phyloP scores from a whole-genome alignment of 2,329 filamentous ascomycete species.

The Fusarium solani-melongenae region DNA sequence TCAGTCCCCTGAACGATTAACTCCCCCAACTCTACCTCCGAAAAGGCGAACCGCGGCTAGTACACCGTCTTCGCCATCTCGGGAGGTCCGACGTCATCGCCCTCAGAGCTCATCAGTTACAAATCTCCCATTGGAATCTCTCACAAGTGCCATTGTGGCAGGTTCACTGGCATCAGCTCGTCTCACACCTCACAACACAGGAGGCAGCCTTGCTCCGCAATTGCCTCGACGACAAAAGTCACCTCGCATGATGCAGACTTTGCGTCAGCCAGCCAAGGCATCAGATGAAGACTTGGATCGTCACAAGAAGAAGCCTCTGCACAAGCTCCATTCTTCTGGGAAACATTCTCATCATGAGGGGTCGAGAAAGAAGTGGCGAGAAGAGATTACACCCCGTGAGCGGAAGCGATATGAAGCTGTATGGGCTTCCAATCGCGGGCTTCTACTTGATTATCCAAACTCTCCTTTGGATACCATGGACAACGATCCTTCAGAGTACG shows the following conservation, averaged over 20 bases:
- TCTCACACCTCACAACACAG: constrained; percentile 53
- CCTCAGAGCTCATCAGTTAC: constrained; percentile 45
- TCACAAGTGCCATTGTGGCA: constrained; percentile 80
- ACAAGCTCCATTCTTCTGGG: constrained; percentile 60
- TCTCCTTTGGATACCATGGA: constrained; percentile 30
- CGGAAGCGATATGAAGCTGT: constrained; percentile 85
- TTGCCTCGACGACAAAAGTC: constrained; percentile 58
- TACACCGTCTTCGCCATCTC: constrained; percentile 51
- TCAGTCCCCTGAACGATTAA: constrained; percentile 45
- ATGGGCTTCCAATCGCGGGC: constrained; percentile 83
- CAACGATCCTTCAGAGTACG: constrained; percentile 58
- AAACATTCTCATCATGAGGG: constrained; percentile 83
- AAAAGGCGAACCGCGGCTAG: constrained; percentile 35
- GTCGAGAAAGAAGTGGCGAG: constrained; percentile 79
- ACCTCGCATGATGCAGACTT: constrained; percentile 71
- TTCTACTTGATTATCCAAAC: constrained; percentile 53
- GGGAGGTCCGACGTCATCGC: constrained; percentile 46
- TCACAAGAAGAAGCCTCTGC: constrained; percentile 58
- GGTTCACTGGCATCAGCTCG: constrained; percentile 77
- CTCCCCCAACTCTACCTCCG: constrained; percentile 38
- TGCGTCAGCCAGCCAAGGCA: constrained; percentile 66
- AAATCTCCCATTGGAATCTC: constrained; percentile 68
- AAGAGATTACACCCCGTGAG: constrained; percentile 77
- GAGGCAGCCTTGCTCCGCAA: constrained; percentile 51
- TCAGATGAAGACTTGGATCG: constrained; percentile 66